Evolutionary conservation across 2,329 filamentous ascomycete genomes (phyloP).

Genomic region (Aspergillus intermedius): DNA sequence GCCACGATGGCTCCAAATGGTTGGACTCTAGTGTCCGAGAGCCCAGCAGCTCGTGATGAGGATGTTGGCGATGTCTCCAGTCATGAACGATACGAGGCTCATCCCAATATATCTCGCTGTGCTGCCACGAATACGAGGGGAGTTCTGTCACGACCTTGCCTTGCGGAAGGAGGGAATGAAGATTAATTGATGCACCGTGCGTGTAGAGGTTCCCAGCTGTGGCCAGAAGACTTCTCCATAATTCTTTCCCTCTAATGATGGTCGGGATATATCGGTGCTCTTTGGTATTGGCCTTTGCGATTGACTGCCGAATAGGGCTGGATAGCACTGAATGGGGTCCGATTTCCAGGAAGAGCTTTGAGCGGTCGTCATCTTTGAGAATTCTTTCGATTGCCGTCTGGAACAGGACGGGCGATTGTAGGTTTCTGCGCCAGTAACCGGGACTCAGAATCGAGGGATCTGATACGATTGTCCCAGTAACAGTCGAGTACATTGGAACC

Average conservation of each 20-base stretch:
- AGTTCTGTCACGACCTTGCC: conserved; percentile 12
- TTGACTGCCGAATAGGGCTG: conserved; percentile 16
- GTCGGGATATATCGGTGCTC: conserved; percentile 4
- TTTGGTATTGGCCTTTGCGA: conserved; percentile 3
- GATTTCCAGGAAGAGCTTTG: conserved; percentile 21
- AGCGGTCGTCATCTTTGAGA: conserved; percentile 1
- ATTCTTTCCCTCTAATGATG: background rate
- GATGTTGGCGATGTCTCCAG: conserved; percentile 17
- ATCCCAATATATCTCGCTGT: conserved; percentile 15
- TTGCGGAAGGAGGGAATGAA: background rate
- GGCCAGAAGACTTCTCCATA: conserved; percentile 4
- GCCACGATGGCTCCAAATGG: conserved; percentile 18
- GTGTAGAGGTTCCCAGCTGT: conserved; percentile 8
- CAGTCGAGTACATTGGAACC: conserved; percentile 4
- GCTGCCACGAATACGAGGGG: conserved; percentile 19
- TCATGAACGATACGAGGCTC: conserved; percentile 11
- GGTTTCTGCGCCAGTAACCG: conserved; percentile 12
- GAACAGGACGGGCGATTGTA: conserved; percentile 17
- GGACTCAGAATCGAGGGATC: background rate
- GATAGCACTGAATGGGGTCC: conserved; percentile 24
- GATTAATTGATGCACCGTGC: conserved; percentile 1
- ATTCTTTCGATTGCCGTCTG: conserved; percentile 5
- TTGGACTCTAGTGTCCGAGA: conserved; percentile 18
- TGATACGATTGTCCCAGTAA: background rate
- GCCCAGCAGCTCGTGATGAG: conserved; percentile 24